phyloP scores from a whole-genome alignment of 345 rosid species.

The Eucalyptus cladocalyx region DNA sequence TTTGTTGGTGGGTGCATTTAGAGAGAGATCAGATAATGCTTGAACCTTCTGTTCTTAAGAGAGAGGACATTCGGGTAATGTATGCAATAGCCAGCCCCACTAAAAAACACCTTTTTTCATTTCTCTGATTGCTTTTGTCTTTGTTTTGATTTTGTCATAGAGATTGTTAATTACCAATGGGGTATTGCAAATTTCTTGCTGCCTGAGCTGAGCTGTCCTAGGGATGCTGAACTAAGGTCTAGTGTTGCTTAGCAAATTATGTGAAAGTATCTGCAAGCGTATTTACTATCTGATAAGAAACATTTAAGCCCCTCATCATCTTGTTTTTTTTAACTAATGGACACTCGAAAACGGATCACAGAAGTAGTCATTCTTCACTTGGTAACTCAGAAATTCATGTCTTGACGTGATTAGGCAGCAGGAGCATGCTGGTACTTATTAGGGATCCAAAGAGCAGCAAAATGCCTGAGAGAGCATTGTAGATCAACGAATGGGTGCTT shows the following conservation, averaged over 20 bases:
- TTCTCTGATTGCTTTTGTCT: neutral
- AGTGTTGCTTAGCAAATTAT: neutral
- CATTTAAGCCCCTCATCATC: neutral
- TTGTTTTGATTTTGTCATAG: neutral
- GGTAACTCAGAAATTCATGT: neutral
- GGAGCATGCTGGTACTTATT: constrained; percentile 98
- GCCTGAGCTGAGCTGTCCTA: neutral
- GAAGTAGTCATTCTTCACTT: neutral
- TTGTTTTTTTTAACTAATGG: neutral
- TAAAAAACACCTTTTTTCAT: neutral
- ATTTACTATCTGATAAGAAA: neutral
- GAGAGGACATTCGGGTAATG: neutral
- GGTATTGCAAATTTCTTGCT: neutral
- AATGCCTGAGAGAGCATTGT: constrained; percentile 77
- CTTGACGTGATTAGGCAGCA: constrained; percentile 40
- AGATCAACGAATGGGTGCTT: constrained; percentile 30
- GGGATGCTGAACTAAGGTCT: neutral
- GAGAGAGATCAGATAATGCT: neutral
- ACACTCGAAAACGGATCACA: neutral
- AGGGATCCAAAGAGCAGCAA: constrained; percentile 78
- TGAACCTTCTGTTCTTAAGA: neutral
- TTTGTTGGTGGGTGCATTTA: neutral
- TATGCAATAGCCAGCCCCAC: neutral
- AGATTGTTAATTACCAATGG: neutral
- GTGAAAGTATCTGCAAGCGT: neutral